These are phyloP conservation scores for Pezizomycotina sp. DNA, from an alignment of 2,329 filamentous ascomycete species.

Conservation along the genomic window DNA sequence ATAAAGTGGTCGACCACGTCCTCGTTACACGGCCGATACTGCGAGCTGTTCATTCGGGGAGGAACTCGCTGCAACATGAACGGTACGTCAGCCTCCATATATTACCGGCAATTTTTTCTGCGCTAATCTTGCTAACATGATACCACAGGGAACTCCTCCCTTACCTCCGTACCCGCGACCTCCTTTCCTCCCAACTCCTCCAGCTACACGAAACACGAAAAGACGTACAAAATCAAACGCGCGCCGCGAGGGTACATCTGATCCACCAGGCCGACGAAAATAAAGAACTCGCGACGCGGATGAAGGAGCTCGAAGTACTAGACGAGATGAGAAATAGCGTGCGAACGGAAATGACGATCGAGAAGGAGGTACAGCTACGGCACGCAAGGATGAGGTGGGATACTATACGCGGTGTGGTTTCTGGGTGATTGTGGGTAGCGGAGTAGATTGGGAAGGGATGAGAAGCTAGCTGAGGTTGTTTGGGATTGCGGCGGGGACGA, in stretches of 20 bases:
- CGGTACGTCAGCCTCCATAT: constrained; percentile 5
- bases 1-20: constrained; percentile 15
- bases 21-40: constrained; percentile 15
- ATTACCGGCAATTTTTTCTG: background rate
- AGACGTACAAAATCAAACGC: constrained; percentile 6
- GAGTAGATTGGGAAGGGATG: constrained; percentile 63
- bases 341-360: constrained; percentile 7
- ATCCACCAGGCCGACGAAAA: constrained; percentile 9
- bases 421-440: constrained; percentile 67
- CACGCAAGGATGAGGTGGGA: constrained; percentile 51
- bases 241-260: constrained; percentile 2
- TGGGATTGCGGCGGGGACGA: constrained; percentile 36
- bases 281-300: constrained; percentile 9
- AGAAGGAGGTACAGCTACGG: constrained; percentile 43
- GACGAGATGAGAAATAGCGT: constrained; percentile 13
- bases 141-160: constrained; percentile 13
- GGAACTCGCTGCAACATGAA: constrained; percentile 17
- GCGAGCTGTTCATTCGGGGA: constrained; percentile 15
- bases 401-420: constrained; percentile 61
- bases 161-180: constrained; percentile 13
- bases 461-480: constrained; percentile 51
- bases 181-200: constrained; percentile 12
- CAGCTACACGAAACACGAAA: constrained; percentile 10
- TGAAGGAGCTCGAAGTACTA: constrained; percentile 7
- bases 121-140: constrained; percentile 1